These are phyloP conservation scores for Brassica rapa DNA, from an alignment of 345 rosid species.

Conservation along the genomic window DNA sequence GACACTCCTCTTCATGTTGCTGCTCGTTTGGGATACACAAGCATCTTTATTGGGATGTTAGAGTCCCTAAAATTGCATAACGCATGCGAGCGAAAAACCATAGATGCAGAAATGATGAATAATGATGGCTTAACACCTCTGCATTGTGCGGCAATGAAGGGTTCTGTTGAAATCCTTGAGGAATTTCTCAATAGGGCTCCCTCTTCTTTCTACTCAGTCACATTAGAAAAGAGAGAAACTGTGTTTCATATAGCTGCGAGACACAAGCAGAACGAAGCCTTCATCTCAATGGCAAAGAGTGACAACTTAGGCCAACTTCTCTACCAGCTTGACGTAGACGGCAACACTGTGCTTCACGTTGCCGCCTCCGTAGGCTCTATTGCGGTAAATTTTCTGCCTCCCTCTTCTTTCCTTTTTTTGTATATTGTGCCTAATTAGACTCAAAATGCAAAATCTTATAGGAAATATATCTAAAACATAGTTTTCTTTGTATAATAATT, in stretches of 20 bases:
- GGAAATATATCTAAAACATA: background rate
- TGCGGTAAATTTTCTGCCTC: slow-evolving; percentile 6
- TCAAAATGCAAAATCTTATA: background rate
- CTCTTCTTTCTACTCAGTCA: slow-evolving; percentile 3
- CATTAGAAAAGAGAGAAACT: slow-evolving; percentile 15
- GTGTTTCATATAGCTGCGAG: slow-evolving; percentile 28
- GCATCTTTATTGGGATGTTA: background rate
- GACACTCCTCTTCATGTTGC: slow-evolving; percentile 18
- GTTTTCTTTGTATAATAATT: background rate
- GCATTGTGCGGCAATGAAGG: slow-evolving; percentile 19
- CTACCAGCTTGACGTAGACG: slow-evolving; percentile 15
- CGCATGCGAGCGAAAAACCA: background rate
- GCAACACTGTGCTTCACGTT: slow-evolving; percentile 17
- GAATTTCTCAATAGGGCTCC: background rate
- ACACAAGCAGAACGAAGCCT: background rate
- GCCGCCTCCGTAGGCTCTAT: slow-evolving; percentile 19
- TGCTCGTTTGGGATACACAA: slow-evolving; percentile 7
- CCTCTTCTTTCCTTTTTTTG: background rate
- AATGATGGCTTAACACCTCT: slow-evolving; percentile 15
- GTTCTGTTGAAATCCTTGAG: background rate
- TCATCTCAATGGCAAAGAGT: slow-evolving; percentile 20
- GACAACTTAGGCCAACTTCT: slow-evolving; percentile 5
- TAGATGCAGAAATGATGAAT: slow-evolving; percentile 7
- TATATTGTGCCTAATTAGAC: background rate
- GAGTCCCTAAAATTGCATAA: background rate